Evolutionary conservation across 1,139 yeast genomes (phyloP), one percentile per base, ranked within the genome.

Genomic region (Debaryomyces udenii): DNA sequence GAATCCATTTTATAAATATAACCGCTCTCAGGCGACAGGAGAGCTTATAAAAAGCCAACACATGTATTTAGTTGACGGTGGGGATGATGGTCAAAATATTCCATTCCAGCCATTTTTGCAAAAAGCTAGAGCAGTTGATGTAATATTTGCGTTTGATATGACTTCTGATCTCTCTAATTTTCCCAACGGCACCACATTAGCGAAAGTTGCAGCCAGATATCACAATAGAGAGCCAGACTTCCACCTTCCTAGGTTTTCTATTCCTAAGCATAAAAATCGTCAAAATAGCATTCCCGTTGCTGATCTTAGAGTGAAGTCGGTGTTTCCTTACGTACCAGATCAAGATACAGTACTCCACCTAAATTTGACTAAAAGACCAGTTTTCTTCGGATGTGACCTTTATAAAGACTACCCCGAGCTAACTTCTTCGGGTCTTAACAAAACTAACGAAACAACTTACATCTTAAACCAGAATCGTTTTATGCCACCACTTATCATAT

Each of bases 1-100:
- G 3, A 89, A 87, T 51, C 96, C 96, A 3, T 90, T 86, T 60
- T 74, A 61, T 45, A 69, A 67, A 11, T 66, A 58, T 26, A 30
- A 37, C 2, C 24, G 27, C 15, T 17, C 36, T 9, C 34, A 16
- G 11, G 27, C 40, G 7, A 28, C 41, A 11, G 22, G 35, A 10
- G 50, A 53, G 7, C 44, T 64, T 2, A 39, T 51, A 3, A 39
- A 47, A 4, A 51, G 47, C 23, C 39, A 48, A 4, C 63, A 64
- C 39, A 45, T 68, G 32, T 68, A 64, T 43, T 48, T 71, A 14
- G 72, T 64, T 1, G 77, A 71, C 46, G 77, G 77, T 1, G 77
- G 77, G 2, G 73, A 68, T 37, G 74, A 69, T 48, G 75, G 76
- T 2, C 73, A 69, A 41, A 71, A 71, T 42, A 61, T 71, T 15